Evolutionary conservation across 2,329 filamentous ascomycete genomes (phyloP).

Genomic region (Apiospora arundinis): DNA sequence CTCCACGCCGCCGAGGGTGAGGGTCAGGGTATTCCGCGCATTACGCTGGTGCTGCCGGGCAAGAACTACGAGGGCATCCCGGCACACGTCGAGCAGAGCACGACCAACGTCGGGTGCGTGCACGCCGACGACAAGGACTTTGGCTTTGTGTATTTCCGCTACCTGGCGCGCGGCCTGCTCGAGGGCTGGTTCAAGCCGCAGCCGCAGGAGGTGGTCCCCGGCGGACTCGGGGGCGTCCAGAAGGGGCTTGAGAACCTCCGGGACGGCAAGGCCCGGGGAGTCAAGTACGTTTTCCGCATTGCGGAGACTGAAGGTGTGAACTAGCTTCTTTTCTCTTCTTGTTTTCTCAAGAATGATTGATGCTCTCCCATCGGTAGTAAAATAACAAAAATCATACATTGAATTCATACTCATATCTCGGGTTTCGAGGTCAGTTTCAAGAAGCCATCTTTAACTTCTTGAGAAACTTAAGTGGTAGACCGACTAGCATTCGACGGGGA

Average conservation of each 20-base stretch:
- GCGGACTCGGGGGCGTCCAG: conserved; percentile 44
- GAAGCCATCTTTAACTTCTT: neutral
- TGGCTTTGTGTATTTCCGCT: conserved; percentile 44
- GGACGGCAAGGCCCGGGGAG: conserved; percentile 47
- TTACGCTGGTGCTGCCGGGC: conserved; percentile 46
- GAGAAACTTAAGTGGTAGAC: neutral
- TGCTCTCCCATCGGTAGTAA: neutral
- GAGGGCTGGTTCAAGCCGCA: conserved; percentile 50
- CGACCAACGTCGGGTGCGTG: conserved; percentile 33
- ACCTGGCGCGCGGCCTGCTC: conserved; percentile 41
- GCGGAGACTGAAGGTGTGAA: conserved; percentile 36
- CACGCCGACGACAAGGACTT: conserved; percentile 36
- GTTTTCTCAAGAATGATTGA: neutral
- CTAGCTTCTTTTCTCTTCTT: neutral
- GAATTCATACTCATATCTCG: neutral
- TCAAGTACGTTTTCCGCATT: conserved; percentile 51
- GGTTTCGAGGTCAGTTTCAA: neutral
- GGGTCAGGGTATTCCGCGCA: conserved; percentile 38
- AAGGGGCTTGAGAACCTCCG: conserved; percentile 42
- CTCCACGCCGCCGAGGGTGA: conserved; percentile 37
- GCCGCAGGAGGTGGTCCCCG: conserved; percentile 42
- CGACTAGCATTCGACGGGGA: neutral
- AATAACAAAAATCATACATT: too few species aligned
- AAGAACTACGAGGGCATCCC: conserved; percentile 40
- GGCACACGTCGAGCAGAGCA: conserved; percentile 27